Base-by-base conservation (phyloP, 306 rosid species). In the Begonia masoniana region DNA sequence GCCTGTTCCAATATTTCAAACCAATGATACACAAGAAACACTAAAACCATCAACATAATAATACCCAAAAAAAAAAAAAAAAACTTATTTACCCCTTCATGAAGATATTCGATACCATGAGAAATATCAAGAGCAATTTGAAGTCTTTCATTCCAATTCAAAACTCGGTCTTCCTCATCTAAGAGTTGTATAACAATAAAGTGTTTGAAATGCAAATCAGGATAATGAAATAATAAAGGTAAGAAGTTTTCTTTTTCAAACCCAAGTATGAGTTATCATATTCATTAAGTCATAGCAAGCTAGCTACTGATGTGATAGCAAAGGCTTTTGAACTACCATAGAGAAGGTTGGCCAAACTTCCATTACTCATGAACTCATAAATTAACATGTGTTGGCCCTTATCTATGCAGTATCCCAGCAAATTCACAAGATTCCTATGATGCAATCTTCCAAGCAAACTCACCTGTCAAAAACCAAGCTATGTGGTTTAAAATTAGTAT, bases 341-440 rank as follows among this genome's bases (percentile, higher is more conserved):
- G 46, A 91, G 66, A 71, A 77, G 81, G 67, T 68, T 81, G 43
- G 80, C 88, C 64, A 91, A 79, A 75, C 99, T 91, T 58, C 99
- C 99, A 55, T 83, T 81, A 67, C 88, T 83, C 99, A 91, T 83
- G 81, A 81, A 91, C 81, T 91, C 86, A 58, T 86, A 91, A 64
- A 86, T 68, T 68, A 91, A 57, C 71, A 91, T 75, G 55, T 41
- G 82, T 45, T 82, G 87, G 58, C 99, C 96, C 75, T 81, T 91
- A 70, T 91, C 99, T 52, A 86, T 89, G 76, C 92, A 91, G 61
- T 78, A 91, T 59, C 99, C 99, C 54, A 91, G 54, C 61, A 91
- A 78, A 79, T 91, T 91, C 70, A 91, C 99, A 15, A 91, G 96
- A 83, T 81, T 91, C 61, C 99, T 81, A 60, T 91, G 99, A 77